Evolutionary conservation across 2,329 filamentous ascomycete genomes (phyloP), one percentile per base, ranked within the genome.

Genomic region (Fusarium sp.): DNA sequence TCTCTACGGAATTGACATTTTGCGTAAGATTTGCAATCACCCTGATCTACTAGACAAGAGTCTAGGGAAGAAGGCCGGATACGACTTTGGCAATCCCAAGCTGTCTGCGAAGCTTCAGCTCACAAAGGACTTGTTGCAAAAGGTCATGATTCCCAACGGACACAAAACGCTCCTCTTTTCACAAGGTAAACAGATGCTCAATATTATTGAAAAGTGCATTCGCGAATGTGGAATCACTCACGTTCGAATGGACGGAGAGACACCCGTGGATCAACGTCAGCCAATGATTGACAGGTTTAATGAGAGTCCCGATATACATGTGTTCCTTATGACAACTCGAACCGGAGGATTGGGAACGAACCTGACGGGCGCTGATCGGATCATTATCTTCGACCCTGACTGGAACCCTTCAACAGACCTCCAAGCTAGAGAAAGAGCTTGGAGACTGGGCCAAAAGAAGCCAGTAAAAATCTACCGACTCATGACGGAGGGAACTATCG

Each of bases 401-500:
- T 99, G 96, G 96, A 98, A 98, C 74, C 96, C 95, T 3, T 98
- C 95, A 0, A 98, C 95, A 0, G 96, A 99, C 76, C 86, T 98
- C 26, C 96, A 99, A 81, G 96, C 96, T 17, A 91, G 96, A 48
- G 96, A 99, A 80, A 89, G 96, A 75, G 96, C 97, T 7, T 99
- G 96, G 96, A 90, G 96, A 59, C 83, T 99, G 3, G 96, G 96
- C 1, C 96, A 99, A 81, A 98, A 97, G 79, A 91, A 92, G 55
- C 94, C 97, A 48, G 96, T 99, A 28, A 95, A 94, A 6, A 97
- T 99, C 22, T 99, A 98, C 78, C 92, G 97, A 36, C 86, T 99
- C n/a, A 97, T 99, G 92, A 97, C 94, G 6, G 94, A 95, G 7
- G 96, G 96, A 2, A 99, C 97, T 0, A 99, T 99, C 24, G 96